Base-by-base conservation (phyloP, 495 filamentous ascomycete genomes). In the Aspergillus steynii region DNA sequence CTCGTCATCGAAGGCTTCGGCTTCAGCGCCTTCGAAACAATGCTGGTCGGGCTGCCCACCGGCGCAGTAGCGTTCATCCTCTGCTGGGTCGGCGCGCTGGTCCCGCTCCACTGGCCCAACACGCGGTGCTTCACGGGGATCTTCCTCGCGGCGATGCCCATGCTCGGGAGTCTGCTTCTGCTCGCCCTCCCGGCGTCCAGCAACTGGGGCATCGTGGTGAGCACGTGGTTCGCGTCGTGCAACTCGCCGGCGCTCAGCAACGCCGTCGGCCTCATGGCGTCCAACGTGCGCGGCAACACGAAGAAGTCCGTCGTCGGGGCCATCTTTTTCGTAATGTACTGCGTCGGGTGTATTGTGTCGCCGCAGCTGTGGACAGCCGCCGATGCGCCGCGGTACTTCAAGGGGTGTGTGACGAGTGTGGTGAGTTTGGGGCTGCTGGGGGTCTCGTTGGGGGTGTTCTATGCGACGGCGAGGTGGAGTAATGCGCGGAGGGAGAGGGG, bases 331-430 rank as follows among this genome's bases (percentile, higher is more conserved):
- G 77, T 75, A 10, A 80, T 74, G 50, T 86, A 85, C 73, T 82
- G 79, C 9, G 65, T 85, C 5, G 85, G 82, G 8, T 86, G 81
- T 65, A 85, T 87, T 63, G 84, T 86, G 64, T 81, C 84, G 2
- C 83, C 84, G 14, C 84, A 87, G 67, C 78, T 86, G 5, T 88
- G 86, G 62, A 76, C 77, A 46, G 68, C 73, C 1, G 70, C 63
- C 15, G 83, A 85, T 55, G 80, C 78, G 6, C 85, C 85, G 1
- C 69, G 79, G 2, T 86, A 81, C 64, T 55, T 45, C 28, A 25
- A 37, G 14, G 53, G 53, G 29, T 20, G 76, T 71, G 75, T 85
- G 32, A 71, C 81, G 1, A 74, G 85, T 9, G 56, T 82, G 46
- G 74, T 68, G 7, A 75, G 69, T 3, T 72, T 74, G 52, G 65